Evolutionary conservation across 352 stramenopile genomes (phyloP).

Genomic region (Albugo laibachii): DNA sequence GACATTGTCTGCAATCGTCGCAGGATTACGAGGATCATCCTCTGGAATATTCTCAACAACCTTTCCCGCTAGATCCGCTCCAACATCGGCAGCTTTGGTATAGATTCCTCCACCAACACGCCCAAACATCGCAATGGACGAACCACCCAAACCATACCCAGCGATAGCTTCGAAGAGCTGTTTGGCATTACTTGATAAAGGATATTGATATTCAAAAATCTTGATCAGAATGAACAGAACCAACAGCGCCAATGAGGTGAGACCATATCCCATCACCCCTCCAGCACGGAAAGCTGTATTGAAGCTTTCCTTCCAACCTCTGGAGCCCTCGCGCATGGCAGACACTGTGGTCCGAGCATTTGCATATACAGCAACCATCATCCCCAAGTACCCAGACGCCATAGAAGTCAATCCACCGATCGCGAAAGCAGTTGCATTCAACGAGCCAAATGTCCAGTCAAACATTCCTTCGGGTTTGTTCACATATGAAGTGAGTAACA

Average conservation of each 20-base stretch:
- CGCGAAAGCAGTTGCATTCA: constrained; percentile 94
- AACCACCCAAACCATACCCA: constrained; percentile 95
- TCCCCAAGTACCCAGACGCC: constrained; percentile 94
- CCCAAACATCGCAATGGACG: constrained; percentile 98
- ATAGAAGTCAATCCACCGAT: constrained; percentile 96
- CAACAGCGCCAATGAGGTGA: constrained; percentile 92
- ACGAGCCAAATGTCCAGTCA: constrained; percentile 79
- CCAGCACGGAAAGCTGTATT: constrained; percentile 96
- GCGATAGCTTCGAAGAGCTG: constrained; percentile 92
- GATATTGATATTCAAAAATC: constrained; percentile 85
- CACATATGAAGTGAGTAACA: constrained; percentile 84
- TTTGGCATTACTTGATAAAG: constrained; percentile 58
- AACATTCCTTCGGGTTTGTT: constrained; percentile 54
- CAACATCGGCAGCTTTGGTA: constrained; percentile 98
- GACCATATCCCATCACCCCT: constrained; percentile 97
- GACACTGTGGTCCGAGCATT: constrained; percentile 97
- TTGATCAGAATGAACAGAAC: constrained; percentile 95
- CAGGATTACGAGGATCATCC: constrained; percentile 98
- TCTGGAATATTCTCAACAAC: constrained; percentile 97
- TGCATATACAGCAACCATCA: constrained; percentile 98
- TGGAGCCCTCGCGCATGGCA: constrained; percentile 85
- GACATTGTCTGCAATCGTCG: constrained; percentile 99
- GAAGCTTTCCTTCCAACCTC: constrained; percentile 91
- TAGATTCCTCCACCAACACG: constrained; percentile 99
- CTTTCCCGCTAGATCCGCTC: constrained; percentile 98